These are phyloP conservation scores for Monosporascus sp. DNA, from an alignment of 2,329 filamentous ascomycete genomes.

Conservation along the genomic window DNA sequence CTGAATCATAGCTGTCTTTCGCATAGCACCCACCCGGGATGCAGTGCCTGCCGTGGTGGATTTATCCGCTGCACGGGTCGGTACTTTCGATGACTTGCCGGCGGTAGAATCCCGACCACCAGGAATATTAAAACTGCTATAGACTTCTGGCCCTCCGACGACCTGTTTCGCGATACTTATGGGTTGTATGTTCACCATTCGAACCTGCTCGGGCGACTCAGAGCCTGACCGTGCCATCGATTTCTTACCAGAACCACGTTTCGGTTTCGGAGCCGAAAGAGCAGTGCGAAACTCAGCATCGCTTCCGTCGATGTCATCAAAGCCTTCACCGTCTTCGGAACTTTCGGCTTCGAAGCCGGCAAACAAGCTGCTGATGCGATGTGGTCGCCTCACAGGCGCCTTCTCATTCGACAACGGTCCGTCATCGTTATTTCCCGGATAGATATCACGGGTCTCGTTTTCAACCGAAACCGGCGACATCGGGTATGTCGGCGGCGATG, in stretches of 20 bases:
- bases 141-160: conserved; percentile 36
- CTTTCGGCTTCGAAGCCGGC: conserved; percentile 74
- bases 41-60: conserved; percentile 33
- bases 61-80: conserved; percentile 21
- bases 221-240: conserved; percentile 33
- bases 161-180: conserved; percentile 31
- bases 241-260: conserved; percentile 37
- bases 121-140: conserved; percentile 38
- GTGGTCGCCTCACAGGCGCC: conserved; percentile 61
- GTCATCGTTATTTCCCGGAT: conserved; percentile 77
- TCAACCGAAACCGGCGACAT: conserved; percentile 19
- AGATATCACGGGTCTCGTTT: conserved; percentile 55
- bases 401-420: conserved; percentile 61
- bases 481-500: conserved; percentile 39
- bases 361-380: conserved; percentile 79
- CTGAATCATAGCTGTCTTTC: conserved; percentile 75
- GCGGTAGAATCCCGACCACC: conserved; percentile 22
- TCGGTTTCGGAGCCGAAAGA: conserved; percentile 58
- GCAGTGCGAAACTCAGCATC: conserved; percentile 65
- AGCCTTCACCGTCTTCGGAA: conserved; percentile 62
- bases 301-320: conserved; percentile 55
- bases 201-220: conserved; percentile 39
- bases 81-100: conserved; percentile 28
- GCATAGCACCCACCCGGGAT: conserved; percentile 58
- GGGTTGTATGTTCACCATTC: conserved; percentile 14